Conservation (phyloP, 352 stramenopile genomes). For the Plasmopara viticola region DNA sequence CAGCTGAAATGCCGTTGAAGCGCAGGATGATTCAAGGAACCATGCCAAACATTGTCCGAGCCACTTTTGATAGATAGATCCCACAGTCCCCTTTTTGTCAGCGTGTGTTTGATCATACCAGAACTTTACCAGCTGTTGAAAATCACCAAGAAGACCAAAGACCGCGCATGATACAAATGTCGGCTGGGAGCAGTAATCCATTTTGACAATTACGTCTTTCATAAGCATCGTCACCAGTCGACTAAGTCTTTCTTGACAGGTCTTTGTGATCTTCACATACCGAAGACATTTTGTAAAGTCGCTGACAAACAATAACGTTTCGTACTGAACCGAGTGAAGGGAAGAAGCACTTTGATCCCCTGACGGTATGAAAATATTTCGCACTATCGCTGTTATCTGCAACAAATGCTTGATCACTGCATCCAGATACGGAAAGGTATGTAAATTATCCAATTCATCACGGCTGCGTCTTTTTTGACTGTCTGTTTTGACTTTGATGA, state of each 20-base stretch:
- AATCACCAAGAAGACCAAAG: slow-evolving; percentile 28
- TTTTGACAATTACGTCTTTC: slow-evolving; percentile 8
- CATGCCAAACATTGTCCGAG: slow-evolving; percentile 17
- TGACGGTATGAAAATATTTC: slow-evolving; percentile 3
- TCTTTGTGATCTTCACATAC: not conserved
- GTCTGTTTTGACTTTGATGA: slow-evolving; percentile 20
- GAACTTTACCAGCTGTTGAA: slow-evolving; percentile 15
- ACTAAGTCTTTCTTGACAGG: slow-evolving; percentile 6
- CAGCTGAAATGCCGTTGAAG: slow-evolving; percentile 21
- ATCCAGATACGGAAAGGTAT: slow-evolving; percentile 11
- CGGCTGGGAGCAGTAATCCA: slow-evolving; percentile 23
- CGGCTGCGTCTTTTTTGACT: slow-evolving; percentile 3
- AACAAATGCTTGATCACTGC: slow-evolving; percentile 11
- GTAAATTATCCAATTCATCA: slow-evolving; percentile 2
- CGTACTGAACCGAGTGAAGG: slow-evolving; percentile 23
- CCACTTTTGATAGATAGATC: slow-evolving; percentile 18
- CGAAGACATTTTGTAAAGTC: slow-evolving; percentile 21
- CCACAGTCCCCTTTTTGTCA: not conserved
- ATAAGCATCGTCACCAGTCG: slow-evolving; percentile 18
- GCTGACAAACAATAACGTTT: slow-evolving; percentile 30
- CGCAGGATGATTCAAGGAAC: slow-evolving; percentile 22
- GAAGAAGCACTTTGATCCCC: not conserved
- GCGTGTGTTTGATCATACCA: slow-evolving; percentile 5
- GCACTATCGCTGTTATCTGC: slow-evolving; percentile 10
- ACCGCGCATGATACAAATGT: slow-evolving; percentile 43